A percentile compares a stretch with the other conserved stretches of the same genome.
Conservation (phyloP, 305 asterid genomes). For the Solanum chacoense region DNA sequence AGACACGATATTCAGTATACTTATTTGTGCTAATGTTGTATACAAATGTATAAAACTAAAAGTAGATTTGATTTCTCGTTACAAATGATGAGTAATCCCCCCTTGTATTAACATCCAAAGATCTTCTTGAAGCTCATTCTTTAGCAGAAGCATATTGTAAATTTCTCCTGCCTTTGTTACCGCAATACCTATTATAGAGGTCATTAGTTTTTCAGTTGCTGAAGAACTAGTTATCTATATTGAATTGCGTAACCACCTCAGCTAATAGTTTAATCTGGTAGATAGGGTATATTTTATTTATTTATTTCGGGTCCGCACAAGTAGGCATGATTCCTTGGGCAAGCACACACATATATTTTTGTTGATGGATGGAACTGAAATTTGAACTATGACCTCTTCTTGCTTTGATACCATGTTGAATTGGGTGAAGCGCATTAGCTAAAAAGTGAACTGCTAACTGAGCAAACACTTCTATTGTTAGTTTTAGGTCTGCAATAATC, state of each 20-base stretch:
- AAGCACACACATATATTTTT: neutral
- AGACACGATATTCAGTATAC: neutral
- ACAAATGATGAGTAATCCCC: neutral
- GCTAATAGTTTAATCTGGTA: neutral
- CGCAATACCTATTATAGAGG: neutral
- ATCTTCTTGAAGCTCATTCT: neutral
- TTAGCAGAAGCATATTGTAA: neutral
- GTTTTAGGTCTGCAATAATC: neutral
- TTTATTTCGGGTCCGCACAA: neutral
- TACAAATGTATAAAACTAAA: neutral
- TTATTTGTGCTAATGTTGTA: neutral
- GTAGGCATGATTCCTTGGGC: neutral
- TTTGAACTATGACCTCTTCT: neutral
- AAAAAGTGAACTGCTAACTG: neutral
- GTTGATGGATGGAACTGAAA: neutral
- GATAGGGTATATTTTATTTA: neutral
- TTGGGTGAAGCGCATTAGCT: neutral
- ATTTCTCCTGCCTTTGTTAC: neutral
- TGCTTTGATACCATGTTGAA: neutral
- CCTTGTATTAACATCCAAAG: neutral
- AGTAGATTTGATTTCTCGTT: neutral
- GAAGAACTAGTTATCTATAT: neutral
- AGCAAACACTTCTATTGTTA: neutral
- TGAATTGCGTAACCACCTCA: neutral
- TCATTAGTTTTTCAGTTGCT: neutral